Percentiles rank a stretch among this genome's conserved stretches.
Evolutionary conservation across 768 basidiomycete genomes (phyloP).

Genomic region (Lanmaoa pseudosensibilis): DNA sequence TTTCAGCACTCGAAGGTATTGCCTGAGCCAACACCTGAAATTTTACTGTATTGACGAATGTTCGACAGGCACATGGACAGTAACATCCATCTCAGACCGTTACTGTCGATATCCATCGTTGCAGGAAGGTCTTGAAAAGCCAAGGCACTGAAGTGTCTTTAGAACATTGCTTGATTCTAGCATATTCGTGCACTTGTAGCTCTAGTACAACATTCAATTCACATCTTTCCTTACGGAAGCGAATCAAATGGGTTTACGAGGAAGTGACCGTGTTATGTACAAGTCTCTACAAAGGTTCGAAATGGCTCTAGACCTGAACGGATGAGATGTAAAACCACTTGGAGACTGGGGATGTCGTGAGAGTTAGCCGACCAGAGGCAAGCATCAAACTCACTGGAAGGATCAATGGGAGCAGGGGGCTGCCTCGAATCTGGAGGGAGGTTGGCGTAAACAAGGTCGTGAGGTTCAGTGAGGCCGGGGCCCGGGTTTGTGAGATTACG

Average conservation of each 20-base stretch:
- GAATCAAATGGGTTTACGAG: constrained; percentile 3
- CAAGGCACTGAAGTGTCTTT: constrained; percentile 19
- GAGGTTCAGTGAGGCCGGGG: constrained; percentile 62
- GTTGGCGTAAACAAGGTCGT: constrained; percentile 60
- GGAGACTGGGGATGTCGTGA: constrained; percentile 54
- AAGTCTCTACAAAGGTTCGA: background rate
- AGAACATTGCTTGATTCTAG: constrained; percentile 10
- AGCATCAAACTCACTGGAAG: constrained; percentile 63
- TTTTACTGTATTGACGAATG: constrained; percentile 1
- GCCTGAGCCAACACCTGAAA: constrained; percentile 14
- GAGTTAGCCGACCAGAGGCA: background rate
- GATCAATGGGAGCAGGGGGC: constrained; percentile 86
- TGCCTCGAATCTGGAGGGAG: constrained; percentile 80
- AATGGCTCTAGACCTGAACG: constrained; percentile 59
- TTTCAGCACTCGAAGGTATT: constrained; percentile 87
- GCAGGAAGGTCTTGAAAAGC: constrained; percentile 48
- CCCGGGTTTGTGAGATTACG: constrained; percentile 75
- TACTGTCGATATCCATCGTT: constrained; percentile 87
- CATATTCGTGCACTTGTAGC: constrained; percentile 29
- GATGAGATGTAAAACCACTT: constrained; percentile 97
- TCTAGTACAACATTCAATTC: constrained; percentile 16
- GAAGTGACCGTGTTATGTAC: constrained; percentile 1
- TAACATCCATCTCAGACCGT: constrained; percentile 87
- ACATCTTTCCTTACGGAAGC: background rate
- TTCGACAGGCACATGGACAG: constrained; percentile 78